phyloP scores from a whole-genome alignment of 257 asterid species.

The Striga asiatica region DNA sequence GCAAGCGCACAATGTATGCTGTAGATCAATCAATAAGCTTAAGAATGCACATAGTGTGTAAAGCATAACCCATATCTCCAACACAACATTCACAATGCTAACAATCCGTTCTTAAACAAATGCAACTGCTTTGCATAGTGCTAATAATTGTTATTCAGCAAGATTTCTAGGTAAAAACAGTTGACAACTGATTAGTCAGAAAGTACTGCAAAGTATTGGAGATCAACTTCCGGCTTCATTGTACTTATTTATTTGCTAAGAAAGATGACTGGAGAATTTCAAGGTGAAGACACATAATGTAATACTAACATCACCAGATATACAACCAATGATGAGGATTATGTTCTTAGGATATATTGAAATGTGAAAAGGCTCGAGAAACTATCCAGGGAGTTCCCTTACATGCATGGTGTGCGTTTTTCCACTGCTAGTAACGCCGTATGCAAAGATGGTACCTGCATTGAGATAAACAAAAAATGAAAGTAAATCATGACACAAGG shows the following conservation, averaged over 20 bases:
- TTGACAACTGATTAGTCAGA: conserved; percentile 3
- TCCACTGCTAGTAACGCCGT: conserved; percentile 99
- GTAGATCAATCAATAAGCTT: conserved; percentile 1
- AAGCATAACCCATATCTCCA: conserved; percentile 6
- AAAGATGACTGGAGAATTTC: conserved; percentile 6
- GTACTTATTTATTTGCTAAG: conserved; percentile 5
- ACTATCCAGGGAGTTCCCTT: conserved; percentile 27
- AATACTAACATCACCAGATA: neutral
- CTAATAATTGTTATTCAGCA: neutral
- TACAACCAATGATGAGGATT: neutral
- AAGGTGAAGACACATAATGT: conserved; percentile 7
- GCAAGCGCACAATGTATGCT: conserved; percentile 10
- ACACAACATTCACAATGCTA: conserved; percentile 5
- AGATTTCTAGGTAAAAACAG: neutral
- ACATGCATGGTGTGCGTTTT: conserved; percentile 99
- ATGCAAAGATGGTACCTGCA: conserved; percentile 91
- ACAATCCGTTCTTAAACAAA: conserved; percentile 3
- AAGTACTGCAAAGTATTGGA: neutral
- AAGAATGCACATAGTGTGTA: conserved; percentile 4
- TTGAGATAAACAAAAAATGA: conserved; percentile 5
- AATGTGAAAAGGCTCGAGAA: conserved; percentile 4
- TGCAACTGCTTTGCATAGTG: neutral
- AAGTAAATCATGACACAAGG: conserved; percentile 12
- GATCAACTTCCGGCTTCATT: conserved; percentile 2
- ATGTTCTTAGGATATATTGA: neutral